Conservation (phyloP, 2,329 filamentous ascomycete species). For the Thelonectria olida region DNA sequence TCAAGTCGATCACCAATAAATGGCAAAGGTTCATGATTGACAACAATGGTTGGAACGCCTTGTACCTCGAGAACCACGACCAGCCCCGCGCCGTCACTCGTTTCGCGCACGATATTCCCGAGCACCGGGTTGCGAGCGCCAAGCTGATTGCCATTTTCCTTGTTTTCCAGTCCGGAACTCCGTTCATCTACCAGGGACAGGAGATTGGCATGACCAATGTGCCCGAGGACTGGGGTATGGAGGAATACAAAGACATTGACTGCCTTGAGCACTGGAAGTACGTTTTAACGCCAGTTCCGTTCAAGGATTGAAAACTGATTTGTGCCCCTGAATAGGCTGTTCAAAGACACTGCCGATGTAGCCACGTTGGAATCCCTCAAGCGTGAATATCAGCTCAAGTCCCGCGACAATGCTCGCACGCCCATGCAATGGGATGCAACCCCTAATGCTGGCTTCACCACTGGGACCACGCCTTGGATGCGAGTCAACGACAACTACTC, state of each 20-base stretch:
- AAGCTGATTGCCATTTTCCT: constrained; percentile 70
- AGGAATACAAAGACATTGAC: constrained; percentile 76
- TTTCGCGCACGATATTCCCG: constrained; percentile 60
- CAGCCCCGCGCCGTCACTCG: constrained; percentile 68
- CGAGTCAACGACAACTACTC: constrained; percentile 70
- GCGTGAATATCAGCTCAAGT: constrained; percentile 64
- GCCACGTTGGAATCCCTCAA: constrained; percentile 49
- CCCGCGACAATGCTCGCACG: constrained; percentile 74
- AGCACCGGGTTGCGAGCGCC: constrained; percentile 58
- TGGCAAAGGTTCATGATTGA: constrained; percentile 70
- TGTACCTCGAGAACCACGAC: constrained; percentile 75
- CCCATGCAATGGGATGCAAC: constrained; percentile 76
- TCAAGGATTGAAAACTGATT: background rate
- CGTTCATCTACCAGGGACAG: constrained; percentile 76
- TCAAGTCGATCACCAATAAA: constrained; percentile 63
- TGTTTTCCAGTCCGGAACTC: constrained; percentile 67
- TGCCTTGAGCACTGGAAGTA: constrained; percentile 61
- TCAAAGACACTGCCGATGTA: constrained; percentile 50
- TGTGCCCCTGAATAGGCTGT: constrained; percentile 37
- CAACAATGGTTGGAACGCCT: constrained; percentile 70
- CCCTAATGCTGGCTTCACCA: constrained; percentile 72
- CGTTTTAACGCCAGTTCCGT: constrained; percentile 17
- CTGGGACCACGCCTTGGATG: constrained; percentile 72
- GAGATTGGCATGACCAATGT: constrained; percentile 75
- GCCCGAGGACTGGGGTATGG: constrained; percentile 66